Evolutionary conservation across 352 stramenopile species (phyloP).

Genomic region (Phytophthora syringae): DNA sequence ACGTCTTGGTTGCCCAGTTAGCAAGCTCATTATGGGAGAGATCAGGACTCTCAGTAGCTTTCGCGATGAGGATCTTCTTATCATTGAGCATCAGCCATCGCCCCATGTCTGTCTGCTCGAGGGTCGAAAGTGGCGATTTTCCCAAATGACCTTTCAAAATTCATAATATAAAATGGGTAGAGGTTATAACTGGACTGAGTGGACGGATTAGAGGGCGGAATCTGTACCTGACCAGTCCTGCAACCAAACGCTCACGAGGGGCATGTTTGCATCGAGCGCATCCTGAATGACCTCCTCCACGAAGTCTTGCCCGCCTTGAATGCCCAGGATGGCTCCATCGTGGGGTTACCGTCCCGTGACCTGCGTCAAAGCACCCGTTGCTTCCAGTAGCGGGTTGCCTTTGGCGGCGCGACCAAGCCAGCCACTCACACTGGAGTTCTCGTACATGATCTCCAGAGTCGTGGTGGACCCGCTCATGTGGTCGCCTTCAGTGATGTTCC

Average conservation of each 20-base stretch:
- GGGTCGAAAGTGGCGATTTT: too few species aligned
- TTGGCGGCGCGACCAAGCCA: conserved; percentile 27
- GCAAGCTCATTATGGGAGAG: too few species aligned
- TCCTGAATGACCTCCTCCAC: conserved; percentile 32
- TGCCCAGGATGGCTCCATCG: conserved; percentile 33
- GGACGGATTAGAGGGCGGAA: too few species aligned
- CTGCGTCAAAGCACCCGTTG: conserved; percentile 26
- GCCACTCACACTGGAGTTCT: conserved; percentile 19
- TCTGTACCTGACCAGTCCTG: conserved; percentile 34
- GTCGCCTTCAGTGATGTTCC: conserved; percentile 29
- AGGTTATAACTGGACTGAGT: too few species aligned
- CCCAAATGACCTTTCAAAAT: too few species aligned
- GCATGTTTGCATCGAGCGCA: conserved; percentile 24
- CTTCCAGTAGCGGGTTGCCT: conserved; percentile 28
- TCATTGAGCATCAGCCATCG: too few species aligned
- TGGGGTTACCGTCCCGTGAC: conserved; percentile 27
- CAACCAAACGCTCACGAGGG: conserved; percentile 29
- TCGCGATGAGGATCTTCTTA: too few species aligned
- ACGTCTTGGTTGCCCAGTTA: too few species aligned
- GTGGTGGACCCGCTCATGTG: conserved; percentile 17
- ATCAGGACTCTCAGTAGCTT: too few species aligned
- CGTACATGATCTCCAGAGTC: conserved; percentile 33
- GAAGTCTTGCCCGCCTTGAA: conserved; percentile 35
- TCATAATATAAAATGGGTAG: too few species aligned
- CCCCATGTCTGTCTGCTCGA: too few species aligned